phyloP scores from a whole-genome alignment of 805 yeast genomes.

The Jamesozyma piceae region DNA sequence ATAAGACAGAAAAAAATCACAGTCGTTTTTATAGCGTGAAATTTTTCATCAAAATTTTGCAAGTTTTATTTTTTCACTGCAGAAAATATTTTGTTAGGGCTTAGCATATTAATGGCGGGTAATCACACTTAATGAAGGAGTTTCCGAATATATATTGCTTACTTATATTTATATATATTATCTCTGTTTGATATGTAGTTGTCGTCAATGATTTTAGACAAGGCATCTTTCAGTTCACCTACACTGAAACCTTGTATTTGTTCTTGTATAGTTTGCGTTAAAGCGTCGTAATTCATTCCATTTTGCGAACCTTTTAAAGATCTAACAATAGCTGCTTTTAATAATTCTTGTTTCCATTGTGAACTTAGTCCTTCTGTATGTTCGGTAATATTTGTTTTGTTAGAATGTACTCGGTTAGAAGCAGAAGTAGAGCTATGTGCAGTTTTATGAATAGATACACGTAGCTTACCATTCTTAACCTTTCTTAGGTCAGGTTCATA shows the following conservation, averaged over 20 bases:
- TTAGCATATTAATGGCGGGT: no score
- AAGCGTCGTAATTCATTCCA: constrained; percentile 8
- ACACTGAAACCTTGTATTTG: constrained; percentile 22
- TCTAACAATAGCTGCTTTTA: constrained; percentile 22
- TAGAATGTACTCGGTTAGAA: background rate
- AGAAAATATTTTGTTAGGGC: no score
- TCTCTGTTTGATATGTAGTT: constrained; percentile 1
- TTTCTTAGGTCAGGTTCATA: constrained; percentile 17
- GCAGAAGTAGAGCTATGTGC: background rate
- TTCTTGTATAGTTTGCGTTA: constrained; percentile 9
- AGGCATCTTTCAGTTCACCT: constrained; percentile 28
- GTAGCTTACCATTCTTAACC: constrained; percentile 16
- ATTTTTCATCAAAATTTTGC: no score
- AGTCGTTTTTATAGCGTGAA: no score
- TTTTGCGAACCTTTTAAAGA: constrained; percentile 13
- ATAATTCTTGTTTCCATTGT: constrained; percentile 23
- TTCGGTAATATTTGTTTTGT: background rate
- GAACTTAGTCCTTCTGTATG: constrained; percentile 21
- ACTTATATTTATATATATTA: constrained; percentile 1
- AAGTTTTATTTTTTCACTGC: no score
- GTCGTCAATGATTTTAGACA: constrained; percentile 9
- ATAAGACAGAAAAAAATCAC: no score
- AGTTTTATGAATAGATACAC: constrained; percentile 11
- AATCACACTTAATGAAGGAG: no score
- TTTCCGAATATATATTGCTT: no score